Percentiles rank a stretch among this genome's conserved stretches.
Conservation (phyloP, 202 grass and related monocot genomes). For the Schoenoplectus tabernaemontani region DNA sequence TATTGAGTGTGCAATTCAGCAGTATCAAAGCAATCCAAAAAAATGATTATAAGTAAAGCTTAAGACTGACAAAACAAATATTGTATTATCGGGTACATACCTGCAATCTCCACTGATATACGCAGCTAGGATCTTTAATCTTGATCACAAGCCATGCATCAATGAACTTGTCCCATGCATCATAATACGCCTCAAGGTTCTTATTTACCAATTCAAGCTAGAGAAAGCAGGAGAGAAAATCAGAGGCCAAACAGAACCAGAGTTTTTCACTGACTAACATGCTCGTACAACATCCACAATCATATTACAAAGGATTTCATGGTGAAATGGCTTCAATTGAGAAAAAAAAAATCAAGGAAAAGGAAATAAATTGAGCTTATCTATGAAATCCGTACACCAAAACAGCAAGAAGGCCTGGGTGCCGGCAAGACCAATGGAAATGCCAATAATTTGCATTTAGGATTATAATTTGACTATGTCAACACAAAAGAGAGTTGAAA, state of each 20-base stretch:
- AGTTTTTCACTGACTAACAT: neutral
- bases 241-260: neutral
- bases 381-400: neutral
- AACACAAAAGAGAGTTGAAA: neutral
- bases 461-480: neutral
- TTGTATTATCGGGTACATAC: constrained; percentile 30
- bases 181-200: constrained; percentile 74
- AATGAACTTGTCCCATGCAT: constrained; percentile 94
- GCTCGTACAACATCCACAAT: neutral
- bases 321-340: neutral
- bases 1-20: neutral
- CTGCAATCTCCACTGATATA: constrained; percentile 89
- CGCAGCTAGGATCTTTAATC: constrained; percentile 81
- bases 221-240: constrained; percentile 18
- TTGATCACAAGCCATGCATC: constrained; percentile 96
- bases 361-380: neutral
- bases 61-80: neutral
- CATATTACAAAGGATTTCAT: neutral
- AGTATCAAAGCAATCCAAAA: constrained; percentile 20
- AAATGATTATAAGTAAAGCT: constrained; percentile 7
- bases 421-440: neutral
- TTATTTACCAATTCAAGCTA: constrained; percentile 92
- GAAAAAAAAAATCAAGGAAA: neutral
- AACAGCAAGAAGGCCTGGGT: neutral
- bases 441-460: neutral